Percentiles rank a stretch among this genome's conserved stretches.
Evolutionary conservation across 148 eudicot species (phyloP).

Genomic region (Rhododendron vialii): DNA sequence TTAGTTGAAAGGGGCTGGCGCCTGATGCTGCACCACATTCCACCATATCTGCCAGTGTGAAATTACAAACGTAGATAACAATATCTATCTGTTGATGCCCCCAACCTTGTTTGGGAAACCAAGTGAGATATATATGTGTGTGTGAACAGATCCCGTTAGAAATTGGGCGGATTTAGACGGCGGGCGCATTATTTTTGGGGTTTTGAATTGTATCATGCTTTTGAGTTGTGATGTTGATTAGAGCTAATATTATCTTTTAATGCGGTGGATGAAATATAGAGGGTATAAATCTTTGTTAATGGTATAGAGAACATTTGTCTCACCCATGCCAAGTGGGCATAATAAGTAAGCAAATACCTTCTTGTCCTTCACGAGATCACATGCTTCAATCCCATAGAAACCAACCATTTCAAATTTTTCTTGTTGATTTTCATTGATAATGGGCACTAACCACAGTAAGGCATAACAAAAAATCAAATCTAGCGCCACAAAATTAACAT

Average conservation of each 20-base stretch:
- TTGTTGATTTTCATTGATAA: too few species aligned
- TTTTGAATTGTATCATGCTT: too few species aligned
- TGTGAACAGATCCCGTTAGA: not conserved
- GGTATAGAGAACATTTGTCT: too few species aligned
- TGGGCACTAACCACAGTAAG: too few species aligned
- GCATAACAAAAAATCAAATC: too few species aligned
- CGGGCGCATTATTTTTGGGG: not conserved
- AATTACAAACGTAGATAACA: not conserved
- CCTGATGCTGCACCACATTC: not conserved
- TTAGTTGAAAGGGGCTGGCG: not conserved
- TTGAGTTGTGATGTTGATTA: not conserved
- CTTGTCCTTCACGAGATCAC: not conserved
- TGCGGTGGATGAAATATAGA: not conserved
- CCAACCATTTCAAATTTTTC: not conserved
- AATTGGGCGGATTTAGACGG: not conserved
- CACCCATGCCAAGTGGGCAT: too few species aligned
- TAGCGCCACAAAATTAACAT: too few species aligned
- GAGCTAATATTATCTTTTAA: not conserved
- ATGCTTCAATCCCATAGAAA: not conserved
- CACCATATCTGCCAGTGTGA: not conserved
- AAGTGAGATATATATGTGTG: too few species aligned
- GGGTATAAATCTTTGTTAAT: not conserved
- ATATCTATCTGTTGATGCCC: not conserved
- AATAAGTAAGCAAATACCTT: too few species aligned
- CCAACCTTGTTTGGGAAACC: too few species aligned